Conservation (phyloP, 306 rosid genomes). For the Gastrolobium villosum region DNA sequence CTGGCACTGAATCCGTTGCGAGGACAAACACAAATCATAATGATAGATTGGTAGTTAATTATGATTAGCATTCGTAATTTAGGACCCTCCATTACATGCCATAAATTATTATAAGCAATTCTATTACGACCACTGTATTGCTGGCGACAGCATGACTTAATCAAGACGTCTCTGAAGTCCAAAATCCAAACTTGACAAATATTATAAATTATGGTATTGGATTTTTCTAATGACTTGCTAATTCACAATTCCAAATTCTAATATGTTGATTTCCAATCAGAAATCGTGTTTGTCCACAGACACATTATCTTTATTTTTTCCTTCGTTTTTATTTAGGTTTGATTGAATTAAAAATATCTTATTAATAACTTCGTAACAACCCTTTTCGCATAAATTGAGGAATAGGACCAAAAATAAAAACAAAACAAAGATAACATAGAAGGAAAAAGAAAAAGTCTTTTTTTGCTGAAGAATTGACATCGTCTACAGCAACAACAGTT, state of each 20-base stretch:
- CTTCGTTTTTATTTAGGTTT: too few species aligned
- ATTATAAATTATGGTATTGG: neutral
- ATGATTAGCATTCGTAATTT: slow-evolving; percentile 2
- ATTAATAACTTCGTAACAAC: too few species aligned
- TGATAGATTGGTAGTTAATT: slow-evolving; percentile 14
- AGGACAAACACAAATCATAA: slow-evolving; percentile 9
- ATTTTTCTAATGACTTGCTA: neutral
- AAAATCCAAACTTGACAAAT: neutral
- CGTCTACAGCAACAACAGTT: too few species aligned
- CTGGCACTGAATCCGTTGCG: slow-evolving; percentile 37
- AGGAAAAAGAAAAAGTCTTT: neutral
- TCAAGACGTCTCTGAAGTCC: slow-evolving; percentile 16
- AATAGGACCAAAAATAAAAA: too few species aligned
- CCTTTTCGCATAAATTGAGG: too few species aligned
- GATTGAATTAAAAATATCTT: too few species aligned
- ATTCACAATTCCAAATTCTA: neutral
- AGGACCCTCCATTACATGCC: slow-evolving; percentile 36
- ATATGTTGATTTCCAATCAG: too few species aligned
- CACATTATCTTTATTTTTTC: too few species aligned
- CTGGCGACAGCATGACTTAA: neutral
- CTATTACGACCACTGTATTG: neutral
- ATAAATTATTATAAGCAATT: neutral
- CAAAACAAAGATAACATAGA: neutral
- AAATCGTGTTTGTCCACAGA: too few species aligned
- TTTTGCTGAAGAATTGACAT: neutral